Percentiles rank a stretch among this genome's conserved stretches.
These are phyloP conservation scores for Arthroderma sp. DNA, from an alignment of 2,329 filamentous ascomycete genomes.

Conservation along the genomic window DNA sequence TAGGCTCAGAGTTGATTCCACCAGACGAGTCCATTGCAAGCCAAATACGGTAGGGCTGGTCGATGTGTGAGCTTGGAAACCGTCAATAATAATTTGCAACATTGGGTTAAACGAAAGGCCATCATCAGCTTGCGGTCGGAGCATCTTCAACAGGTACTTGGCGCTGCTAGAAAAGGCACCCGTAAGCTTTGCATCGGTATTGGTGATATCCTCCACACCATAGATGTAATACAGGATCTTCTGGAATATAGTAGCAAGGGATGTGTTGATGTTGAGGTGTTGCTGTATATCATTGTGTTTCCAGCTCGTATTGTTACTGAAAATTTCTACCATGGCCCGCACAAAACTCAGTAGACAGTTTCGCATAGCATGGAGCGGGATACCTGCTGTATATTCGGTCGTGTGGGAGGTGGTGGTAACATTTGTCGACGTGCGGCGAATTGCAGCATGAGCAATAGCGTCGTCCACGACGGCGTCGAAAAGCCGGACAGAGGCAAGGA, in stretches of 20 bases:
- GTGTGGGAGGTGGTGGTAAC: constrained; percentile 17
- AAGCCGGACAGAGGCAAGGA: constrained; percentile 58
- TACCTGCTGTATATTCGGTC: constrained; percentile 49
- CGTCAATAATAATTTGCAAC: constrained; percentile 53
- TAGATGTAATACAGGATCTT: constrained; percentile 60
- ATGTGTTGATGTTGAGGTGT: constrained; percentile 53
- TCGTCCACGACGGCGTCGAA: constrained; percentile 67
- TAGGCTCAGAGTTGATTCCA: constrained; percentile 51
- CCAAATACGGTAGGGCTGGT: background rate
- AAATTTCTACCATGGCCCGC: constrained; percentile 64
- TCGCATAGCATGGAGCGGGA: constrained; percentile 64
- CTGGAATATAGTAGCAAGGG: constrained; percentile 56
- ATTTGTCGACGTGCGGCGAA: constrained; percentile 24
- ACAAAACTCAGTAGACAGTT: constrained; percentile 60
- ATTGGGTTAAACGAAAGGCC: constrained; percentile 67
- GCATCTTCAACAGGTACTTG: constrained; percentile 60
- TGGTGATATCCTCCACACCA: constrained; percentile 52
- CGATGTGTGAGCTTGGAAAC: constrained; percentile 31
- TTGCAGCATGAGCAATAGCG: constrained; percentile 45
- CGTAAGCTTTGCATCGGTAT: constrained; percentile 40
- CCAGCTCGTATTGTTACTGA: constrained; percentile 79
- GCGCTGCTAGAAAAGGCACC: constrained; percentile 59
- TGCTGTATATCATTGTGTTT: constrained; percentile 58
- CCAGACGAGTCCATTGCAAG: constrained; percentile 40
- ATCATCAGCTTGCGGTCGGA: constrained; percentile 56